Evolutionary conservation across 768 basidiomycete species (phyloP).

Genomic region (Russula compacta): DNA sequence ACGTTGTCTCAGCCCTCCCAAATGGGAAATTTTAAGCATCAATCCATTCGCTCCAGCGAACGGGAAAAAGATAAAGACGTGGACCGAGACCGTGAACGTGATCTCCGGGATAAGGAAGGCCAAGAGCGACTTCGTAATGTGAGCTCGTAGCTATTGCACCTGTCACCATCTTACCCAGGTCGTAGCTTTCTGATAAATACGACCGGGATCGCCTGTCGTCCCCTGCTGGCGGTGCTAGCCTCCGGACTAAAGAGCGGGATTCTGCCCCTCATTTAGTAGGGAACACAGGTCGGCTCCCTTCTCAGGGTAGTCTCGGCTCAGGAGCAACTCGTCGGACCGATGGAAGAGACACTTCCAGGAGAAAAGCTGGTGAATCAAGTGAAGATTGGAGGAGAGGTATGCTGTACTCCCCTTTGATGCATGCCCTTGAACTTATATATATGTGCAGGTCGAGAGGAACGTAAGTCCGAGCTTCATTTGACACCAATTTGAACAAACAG

Average conservation of each 20-base stretch:
- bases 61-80: constrained; percentile 34
- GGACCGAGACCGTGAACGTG: constrained; percentile 43
- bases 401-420: constrained; percentile 21
- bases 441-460: constrained; percentile 45
- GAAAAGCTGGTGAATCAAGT: constrained; percentile 62
- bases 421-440: constrained; percentile 7
- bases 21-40: constrained; percentile 91
- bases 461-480: constrained; percentile 32
- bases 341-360: constrained; percentile 49
- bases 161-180: constrained; percentile 6
- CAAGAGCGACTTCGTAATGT: constrained; percentile 73
- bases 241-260: constrained; percentile 63
- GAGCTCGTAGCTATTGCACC: constrained; percentile 25
- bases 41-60: constrained; percentile 63
- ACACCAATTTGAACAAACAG: not conserved
- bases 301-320: constrained; percentile 25
- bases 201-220: constrained; percentile 70
- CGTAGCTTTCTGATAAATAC: constrained; percentile 77
- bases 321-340: constrained; percentile 45
- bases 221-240: constrained; percentile 33
- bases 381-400: constrained; percentile 84
- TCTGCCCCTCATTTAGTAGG: constrained; percentile 47
- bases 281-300: constrained; percentile 34
- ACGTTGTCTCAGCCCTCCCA: constrained; percentile 74
- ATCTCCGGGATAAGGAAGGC: constrained; percentile 64